Base-by-base conservation (phyloP, 257 asterid genomes). In the Coffea eugenioides region DNA sequence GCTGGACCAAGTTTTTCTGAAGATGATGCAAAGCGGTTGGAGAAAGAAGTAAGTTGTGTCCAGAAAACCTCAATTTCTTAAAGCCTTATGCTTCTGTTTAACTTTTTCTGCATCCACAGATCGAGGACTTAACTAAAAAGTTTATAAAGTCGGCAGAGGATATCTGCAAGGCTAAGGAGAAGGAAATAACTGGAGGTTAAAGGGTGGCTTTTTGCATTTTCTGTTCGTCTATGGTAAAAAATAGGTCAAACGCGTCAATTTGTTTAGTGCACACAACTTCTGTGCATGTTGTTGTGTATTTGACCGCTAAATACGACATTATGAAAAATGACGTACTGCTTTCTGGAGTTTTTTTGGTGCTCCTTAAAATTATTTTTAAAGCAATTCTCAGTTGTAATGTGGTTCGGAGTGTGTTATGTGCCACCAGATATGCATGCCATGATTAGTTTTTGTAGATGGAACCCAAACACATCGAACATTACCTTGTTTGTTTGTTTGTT, bases 131-230 rank as follows among this genome's bases (percentile, higher is more conserved):
- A 88, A 95, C 99, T 4, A 95, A 92, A 65, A 95, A 90, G 91
- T 95, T 88, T 66, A 90, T 92, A 77, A 93, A 95, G 91, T 82
- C 90, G 20, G 97, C 99, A 27, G 99, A 95, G 88, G 99, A 93
- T 84, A 90, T 92, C 92, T 93, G 97, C 93, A 93, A 95, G 88
- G 88, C 93, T 67, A 95, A 93, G 90, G 99, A 95, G 77, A 95
- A 90, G 84, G 98, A 93, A 84, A 95, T 93, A 54, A 83, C 88
- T 76, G 85, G 77, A 64, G 91, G 94, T 84, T 93, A 87, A 92
- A 79, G 45, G 39, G 66, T 59, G 49, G 16, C 31, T 57, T 72
- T 49, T 31, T 27, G 51, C 34, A 20, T 51, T 34, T 80, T 31
- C 51, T 41, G 15, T 36, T 39, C 48, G 3, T 6, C 48, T 23